These are phyloP conservation scores for Cryptosporidium canis DNA, from an alignment of 169 alveolate genomes.

Conservation along the genomic window DNA sequence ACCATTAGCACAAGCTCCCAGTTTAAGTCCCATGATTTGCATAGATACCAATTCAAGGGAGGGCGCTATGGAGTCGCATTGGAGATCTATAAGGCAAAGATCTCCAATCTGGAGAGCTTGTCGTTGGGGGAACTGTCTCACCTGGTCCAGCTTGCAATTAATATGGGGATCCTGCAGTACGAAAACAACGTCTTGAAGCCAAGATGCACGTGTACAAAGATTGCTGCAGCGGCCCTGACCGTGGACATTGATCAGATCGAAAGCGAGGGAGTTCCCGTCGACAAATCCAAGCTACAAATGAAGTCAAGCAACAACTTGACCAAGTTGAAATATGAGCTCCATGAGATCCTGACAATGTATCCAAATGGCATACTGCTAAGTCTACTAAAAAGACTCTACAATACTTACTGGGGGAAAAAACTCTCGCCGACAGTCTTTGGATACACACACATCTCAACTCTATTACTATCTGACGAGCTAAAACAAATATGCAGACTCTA, in stretches of 20 bases:
- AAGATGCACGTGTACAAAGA: slow-evolving; percentile 16
- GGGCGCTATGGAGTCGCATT: slow-evolving; percentile 53
- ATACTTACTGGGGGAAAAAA: slow-evolving; percentile 35
- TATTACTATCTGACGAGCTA: slow-evolving; percentile 34
- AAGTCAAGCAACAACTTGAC: background rate
- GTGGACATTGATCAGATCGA: slow-evolving; percentile 3
- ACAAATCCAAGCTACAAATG: background rate
- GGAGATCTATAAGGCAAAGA: slow-evolving; percentile 27
- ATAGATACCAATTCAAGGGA: slow-evolving; percentile 34
- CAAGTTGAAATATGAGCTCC: background rate
- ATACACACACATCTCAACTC: slow-evolving; percentile 18
- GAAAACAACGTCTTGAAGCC: slow-evolving; percentile 28
- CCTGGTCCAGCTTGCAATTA: slow-evolving; percentile 48
- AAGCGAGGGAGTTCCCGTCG: background rate
- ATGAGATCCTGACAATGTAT: slow-evolving; percentile 1
- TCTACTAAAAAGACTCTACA: slow-evolving; percentile 3
- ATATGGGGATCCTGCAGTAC: slow-evolving; percentile 13
- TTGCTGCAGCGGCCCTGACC: slow-evolving; percentile 30
- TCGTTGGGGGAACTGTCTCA: slow-evolving; percentile 30
- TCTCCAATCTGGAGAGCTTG: background rate
- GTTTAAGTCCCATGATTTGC: background rate
- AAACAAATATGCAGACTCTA: slow-evolving; percentile 28
- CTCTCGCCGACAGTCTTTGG: slow-evolving; percentile 58
- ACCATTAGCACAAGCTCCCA: background rate
- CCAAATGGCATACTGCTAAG: slow-evolving; percentile 56